These are phyloP conservation scores for Cicer bijugum DNA, from an alignment of 306 rosid species.

Conservation along the genomic window DNA sequence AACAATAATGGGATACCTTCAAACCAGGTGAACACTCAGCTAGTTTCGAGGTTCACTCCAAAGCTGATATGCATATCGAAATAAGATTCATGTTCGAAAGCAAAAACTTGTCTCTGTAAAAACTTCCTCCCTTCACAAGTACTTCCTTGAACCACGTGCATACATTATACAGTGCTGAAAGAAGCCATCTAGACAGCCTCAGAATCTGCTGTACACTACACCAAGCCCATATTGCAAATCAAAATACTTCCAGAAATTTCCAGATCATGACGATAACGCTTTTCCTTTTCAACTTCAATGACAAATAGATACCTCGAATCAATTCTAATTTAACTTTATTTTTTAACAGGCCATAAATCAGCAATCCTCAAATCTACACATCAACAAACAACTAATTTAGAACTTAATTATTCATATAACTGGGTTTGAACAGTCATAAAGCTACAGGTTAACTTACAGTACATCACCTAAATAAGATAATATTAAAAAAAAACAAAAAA, in stretches of 20 bases:
- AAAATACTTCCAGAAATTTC: slow-evolving; percentile 28
- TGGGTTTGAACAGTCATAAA: slow-evolving; percentile 1
- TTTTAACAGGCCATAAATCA: slow-evolving; percentile 2
- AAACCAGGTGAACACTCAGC: slow-evolving; percentile 17
- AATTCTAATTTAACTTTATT: slow-evolving; percentile 17
- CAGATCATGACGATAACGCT: slow-evolving; percentile 31
- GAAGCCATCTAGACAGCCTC: slow-evolving; percentile 14
- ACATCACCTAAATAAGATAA: slow-evolving; percentile 9
- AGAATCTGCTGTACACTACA: slow-evolving; percentile 17
- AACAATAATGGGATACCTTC: slow-evolving; percentile 32
- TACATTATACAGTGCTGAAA: neutral
- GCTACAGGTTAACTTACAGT: slow-evolving; percentile 1
- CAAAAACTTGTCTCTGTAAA: slow-evolving; percentile 25
- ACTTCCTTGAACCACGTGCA: slow-evolving; percentile 10
- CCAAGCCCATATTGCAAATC: slow-evolving; percentile 34
- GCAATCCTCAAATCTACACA: slow-evolving; percentile 10
- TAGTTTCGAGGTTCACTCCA: slow-evolving; percentile 23
- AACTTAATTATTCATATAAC: neutral
- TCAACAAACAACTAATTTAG: neutral
- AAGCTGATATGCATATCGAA: slow-evolving; percentile 30
- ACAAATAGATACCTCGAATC: slow-evolving; percentile 5
- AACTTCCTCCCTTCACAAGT: slow-evolving; percentile 21
- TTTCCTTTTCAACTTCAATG: slow-evolving; percentile 35
- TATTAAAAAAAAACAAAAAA: neutral
- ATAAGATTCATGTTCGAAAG: slow-evolving; percentile 24